Base-by-base conservation (phyloP, 179 eudicot species). In the Nepenthes alata region DNA sequence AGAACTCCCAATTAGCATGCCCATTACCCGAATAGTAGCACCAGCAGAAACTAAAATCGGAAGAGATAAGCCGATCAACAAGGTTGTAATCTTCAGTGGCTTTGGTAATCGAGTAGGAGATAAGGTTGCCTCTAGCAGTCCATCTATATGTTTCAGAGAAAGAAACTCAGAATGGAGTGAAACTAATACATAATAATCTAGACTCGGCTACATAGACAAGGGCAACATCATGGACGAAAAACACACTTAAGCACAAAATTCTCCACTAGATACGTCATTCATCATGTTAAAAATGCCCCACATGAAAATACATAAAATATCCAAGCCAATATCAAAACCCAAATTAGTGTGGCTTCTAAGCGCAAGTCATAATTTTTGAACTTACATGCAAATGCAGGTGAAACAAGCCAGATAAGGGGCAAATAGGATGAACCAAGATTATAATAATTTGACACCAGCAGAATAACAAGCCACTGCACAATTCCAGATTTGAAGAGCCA, bases 361-460 rank as follows among this genome's bases (percentile, higher is more conserved):
- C 53, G 12, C 38, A 47, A 35, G 16, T 49, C 63, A 45, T 8
- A 36, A 3, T 47, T 13, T 45, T 45, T 8, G 10, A 61, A 88
- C 98, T 93, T 81, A 93, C 98, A 93, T 60, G 98, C 75, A 77
- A 93, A 89, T 48, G 88, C 91, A 47, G 97, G 98, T 37, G 88
- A 78, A 55, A 75, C 81, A 65, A 89, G 83, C 98, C 98, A 93
- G 67, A 75, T 76, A 74, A 93, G 78, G 51, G 98, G 79, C 41
- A 93, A 35, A 76, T 84, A 93, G 4, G 98, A 70, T 51, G 95
- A 81, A 39, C 95, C 95, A 54, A 87, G 70, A 76, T 75, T 87
- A 53, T 72, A 93, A 66, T 81, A 83, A 69, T 80, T 79, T 63
- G 87, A 88, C 8, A 74, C 60, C 55, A 71, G 63, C 73, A 93